Evolutionary conservation across 106 monocot genomes (phyloP), one percentile per base, ranked within the genome.

Genomic region (Agapanthus africanus): DNA sequence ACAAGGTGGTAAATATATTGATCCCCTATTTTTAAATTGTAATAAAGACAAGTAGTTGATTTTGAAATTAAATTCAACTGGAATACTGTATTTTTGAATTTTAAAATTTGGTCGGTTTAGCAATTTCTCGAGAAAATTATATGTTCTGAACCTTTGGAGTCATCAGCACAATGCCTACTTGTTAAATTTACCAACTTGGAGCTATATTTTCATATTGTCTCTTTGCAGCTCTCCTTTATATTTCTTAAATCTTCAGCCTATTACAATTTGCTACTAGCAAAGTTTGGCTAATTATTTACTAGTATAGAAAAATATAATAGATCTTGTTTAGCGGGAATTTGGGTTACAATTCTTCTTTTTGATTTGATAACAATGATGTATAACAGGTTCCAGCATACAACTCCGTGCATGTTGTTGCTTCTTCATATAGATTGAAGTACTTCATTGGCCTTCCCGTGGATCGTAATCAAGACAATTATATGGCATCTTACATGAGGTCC

Each of bases 301-400:
- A 26, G 25, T 0, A 5, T 26, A 26, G 19, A 0, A 56, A 18
- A 8, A 7, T 44, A 44, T 9, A 9, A 44, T 11, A 16, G 0
- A 0, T 44, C 16, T 44, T 16, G 16, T 32, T 61, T 16, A 61
- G 40, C 9, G 2, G 14, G 7, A 15, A n/a, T 4, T 30, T 14
- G 26, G 56, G 44, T 44, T 44, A 44, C 23, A n/a, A 40, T 41
- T 40, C 3, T 4, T 66, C 33, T 40, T 25, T 40, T 26, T 40
- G 41, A 14, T 44, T 25, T 40, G 18, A 39, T 14, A 41, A 66
- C 64, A 28, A 8, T 33, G 30, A 14, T 39, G 34, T 30, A 39
- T 31, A 26, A 44, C 85, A 99, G 97, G 92, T 93, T 21, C 90
- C 85, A 79, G 92, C 86, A 59, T 92, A 77, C 80, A 81, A 92